Percentiles rank a stretch among this genome's conserved stretches.
Conservation (phyloP, 2,329 filamentous ascomycete genomes). For the Calonectria crousiana region DNA sequence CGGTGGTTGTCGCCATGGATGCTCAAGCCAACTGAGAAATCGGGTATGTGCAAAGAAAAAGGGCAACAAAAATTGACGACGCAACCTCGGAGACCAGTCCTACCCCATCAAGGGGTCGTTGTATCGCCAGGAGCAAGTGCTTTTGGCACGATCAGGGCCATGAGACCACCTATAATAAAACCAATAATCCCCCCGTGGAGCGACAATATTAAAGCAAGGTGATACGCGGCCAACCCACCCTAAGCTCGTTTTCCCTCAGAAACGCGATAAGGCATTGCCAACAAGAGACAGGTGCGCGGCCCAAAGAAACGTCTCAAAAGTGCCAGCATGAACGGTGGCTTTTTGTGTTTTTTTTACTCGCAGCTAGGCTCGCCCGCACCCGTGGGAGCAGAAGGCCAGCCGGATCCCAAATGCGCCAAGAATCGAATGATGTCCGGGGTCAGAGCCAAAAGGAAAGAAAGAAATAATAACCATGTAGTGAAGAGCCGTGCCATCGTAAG, state of each 20-base stretch:
- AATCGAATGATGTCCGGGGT: conserved; percentile 28
- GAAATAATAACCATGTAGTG: conserved; percentile 26
- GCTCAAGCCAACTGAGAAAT: conserved; percentile 40
- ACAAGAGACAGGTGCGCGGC: conserved; percentile 13
- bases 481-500: conserved; percentile 51
- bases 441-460: conserved; percentile 25
- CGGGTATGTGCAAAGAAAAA: conserved; percentile 44
- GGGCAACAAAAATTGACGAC: conserved; percentile 41
- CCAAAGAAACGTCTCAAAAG: conserved; percentile 13
- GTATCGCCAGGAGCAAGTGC: conserved; percentile 38
- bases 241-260: conserved; percentile 15
- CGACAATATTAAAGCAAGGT: conserved; percentile 33
- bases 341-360: conserved; percentile 25
- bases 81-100: conserved; percentile 44
- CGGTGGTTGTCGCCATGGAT: conserved; percentile 37
- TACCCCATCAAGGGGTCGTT: conserved; percentile 43
- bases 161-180: conserved; percentile 37
- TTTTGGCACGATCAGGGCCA: conserved; percentile 34
- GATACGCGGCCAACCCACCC: conserved; percentile 19
- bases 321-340: conserved; percentile 23
- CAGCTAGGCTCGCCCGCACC: conserved; percentile 28
- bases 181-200: conserved; percentile 36
- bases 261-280: conserved; percentile 7
- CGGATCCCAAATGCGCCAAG: conserved; percentile 41
- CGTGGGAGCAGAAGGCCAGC: conserved; percentile 28